A percentile compares a stretch with the other conserved stretches of the same genome.
These are phyloP conservation scores for Candida freyschussii DNA, from an alignment of 1,139 yeast species.

Conservation along the genomic window DNA sequence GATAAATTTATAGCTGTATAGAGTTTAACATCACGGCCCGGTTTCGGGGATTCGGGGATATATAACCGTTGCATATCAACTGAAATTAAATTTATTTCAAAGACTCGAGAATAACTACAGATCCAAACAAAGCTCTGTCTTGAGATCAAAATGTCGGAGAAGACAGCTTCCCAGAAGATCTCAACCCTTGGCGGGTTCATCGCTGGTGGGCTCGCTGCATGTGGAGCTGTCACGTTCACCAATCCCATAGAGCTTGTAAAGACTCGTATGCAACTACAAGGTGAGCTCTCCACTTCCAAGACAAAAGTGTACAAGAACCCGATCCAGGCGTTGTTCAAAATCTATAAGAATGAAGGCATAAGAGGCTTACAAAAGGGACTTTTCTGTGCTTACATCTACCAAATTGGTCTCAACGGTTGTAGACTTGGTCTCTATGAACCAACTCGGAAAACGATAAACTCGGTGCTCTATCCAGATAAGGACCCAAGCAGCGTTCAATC, in stretches of 20 bases:
- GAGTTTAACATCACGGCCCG: neutral
- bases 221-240: conserved; percentile 96
- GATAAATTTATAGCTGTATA: neutral
- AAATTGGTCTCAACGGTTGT: conserved; percentile 87
- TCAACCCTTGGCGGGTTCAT: conserved; percentile 72
- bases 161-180: conserved; percentile 46
- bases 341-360: conserved; percentile 76
- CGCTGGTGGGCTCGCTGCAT: conserved; percentile 95
- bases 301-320: conserved; percentile 72
- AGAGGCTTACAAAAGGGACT: conserved; percentile 88
- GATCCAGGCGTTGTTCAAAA: conserved; percentile 74
- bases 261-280: conserved; percentile 94
- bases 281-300: conserved; percentile 64
- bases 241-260: conserved; percentile 93
- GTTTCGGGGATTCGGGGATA: neutral
- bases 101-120: neutral
- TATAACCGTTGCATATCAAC: neutral
- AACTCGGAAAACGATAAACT: conserved; percentile 56
- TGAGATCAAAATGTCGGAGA: conserved; percentile 10
- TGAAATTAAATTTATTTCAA: neutral
- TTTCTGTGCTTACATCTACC: conserved; percentile 78
- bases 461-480: conserved; percentile 45
- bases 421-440: conserved; percentile 95
- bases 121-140: neutral
- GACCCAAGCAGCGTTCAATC: conserved; percentile 49